Evolutionary conservation across 1,284 basidiomycete species (phyloP), one percentile per base, ranked within the genome.

Genomic region (Malassezia arunalokei): DNA sequence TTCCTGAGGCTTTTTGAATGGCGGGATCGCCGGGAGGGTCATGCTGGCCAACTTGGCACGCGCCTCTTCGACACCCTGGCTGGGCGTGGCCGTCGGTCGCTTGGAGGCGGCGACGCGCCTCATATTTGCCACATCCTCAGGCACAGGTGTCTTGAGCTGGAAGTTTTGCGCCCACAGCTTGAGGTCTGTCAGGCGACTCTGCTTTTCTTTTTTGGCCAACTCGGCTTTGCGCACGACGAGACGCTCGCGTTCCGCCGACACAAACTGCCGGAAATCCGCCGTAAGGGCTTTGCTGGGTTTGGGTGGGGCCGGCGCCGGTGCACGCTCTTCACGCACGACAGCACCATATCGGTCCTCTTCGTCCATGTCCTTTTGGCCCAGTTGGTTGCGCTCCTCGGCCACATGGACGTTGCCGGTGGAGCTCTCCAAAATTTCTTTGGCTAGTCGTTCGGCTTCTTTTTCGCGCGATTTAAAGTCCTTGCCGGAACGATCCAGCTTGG

Each of bases 331-430:
- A 53, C 92, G 85, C 43, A 87, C 83, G 37, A 98, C 92, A 32
- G 89, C 89, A 56, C 87, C 86, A 73, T 91, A 96, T 87, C 88
- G 91, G 77, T 95, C 90, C 76, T 96, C 94, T 76, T 98, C 92
- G 71, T 92, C 87, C 54, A 79, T 73, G 27, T 84, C 83, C 12
- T 60, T 57, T 58, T 79, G 82, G 63, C 86, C 85, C 62, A 84
- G 85, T 64, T 84, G 75, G 43, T 82, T 82, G 57, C 92, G 82
- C 76, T 98, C 92, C 74, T 98, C 92, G 45, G 85, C 83, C 49
- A 96, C 74, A 74, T 98, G 92, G 2, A 83, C 76, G 74, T 96
- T 98, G 38, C 32, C 15, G 69, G 58, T 64, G 28, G 68, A 58
- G 27, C 59, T 52, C 31, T 80, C 81, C 74, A 87, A 78, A 62